These are phyloP conservation scores for Atkinsonella hypoxylon DNA, from an alignment of 2,329 filamentous ascomycete species.

Conservation along the genomic window DNA sequence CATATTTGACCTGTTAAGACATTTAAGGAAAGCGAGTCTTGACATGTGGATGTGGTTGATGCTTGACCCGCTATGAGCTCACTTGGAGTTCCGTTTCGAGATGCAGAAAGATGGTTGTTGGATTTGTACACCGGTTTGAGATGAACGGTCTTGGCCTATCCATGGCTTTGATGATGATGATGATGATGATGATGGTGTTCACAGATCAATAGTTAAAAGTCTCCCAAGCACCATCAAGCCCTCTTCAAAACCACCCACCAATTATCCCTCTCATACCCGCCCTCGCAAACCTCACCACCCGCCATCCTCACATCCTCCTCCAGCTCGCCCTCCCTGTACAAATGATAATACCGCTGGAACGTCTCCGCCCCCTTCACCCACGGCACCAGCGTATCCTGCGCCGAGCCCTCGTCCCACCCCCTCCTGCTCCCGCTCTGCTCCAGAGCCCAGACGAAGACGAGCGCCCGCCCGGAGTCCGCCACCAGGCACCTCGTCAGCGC, in stretches of 20 bases:
- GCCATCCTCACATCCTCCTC: slow-evolving; percentile 65
- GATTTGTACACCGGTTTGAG: too few relatives aligned
- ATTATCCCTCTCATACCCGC: slow-evolving; percentile 93
- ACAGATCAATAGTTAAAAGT: too few relatives aligned
- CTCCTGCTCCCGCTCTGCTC: slow-evolving; percentile 80
- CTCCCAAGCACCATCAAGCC: too few relatives aligned
- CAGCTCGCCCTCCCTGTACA: slow-evolving; percentile 78
- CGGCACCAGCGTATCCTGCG: slow-evolving; percentile 89
- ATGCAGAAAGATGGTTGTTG: background rate
- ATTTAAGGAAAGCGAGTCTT: too few relatives aligned
- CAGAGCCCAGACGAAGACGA: slow-evolving; percentile 91
- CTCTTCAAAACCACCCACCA: slow-evolving; percentile 72
- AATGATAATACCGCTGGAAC: slow-evolving; percentile 87
- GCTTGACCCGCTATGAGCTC: too few relatives aligned
- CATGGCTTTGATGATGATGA: too few relatives aligned
- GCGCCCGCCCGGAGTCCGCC: slow-evolving; percentile 49
- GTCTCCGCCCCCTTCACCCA: slow-evolving; percentile 65
- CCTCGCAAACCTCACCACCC: slow-evolving; percentile 63
- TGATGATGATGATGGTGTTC: too few relatives aligned
- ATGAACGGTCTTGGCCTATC: too few relatives aligned
- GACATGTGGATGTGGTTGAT: too few relatives aligned
- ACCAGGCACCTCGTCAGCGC: slow-evolving; percentile 58
- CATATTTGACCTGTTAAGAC: background rate
- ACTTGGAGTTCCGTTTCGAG: background rate
- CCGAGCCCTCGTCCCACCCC: slow-evolving; percentile 73